Base-by-base conservation (phyloP, 2,329 filamentous ascomycete genomes). In the Rhytidhysteron rufulum region DNA sequence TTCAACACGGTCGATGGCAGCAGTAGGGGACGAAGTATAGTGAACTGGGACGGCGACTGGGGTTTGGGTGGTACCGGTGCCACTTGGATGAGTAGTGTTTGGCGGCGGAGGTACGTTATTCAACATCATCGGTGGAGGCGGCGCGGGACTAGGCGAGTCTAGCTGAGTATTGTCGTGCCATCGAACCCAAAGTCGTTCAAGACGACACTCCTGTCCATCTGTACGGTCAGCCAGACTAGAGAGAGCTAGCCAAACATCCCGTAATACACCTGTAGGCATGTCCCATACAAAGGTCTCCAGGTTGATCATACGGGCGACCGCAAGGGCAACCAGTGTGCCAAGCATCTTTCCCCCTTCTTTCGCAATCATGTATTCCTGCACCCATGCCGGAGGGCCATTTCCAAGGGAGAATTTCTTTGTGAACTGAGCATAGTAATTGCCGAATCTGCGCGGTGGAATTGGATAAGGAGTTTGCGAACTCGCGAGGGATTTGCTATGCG, bases 341-440 rank as follows among this genome's bases (percentile, higher is more conserved):
- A 93, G 74, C 86, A 93, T 89, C 68, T 91, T 93, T 3, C 88
- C 88, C 41, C 83, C 82, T 59, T 91, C 86, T 64, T 89, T 90
- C 2, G 79, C 83, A 53, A 91, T 86, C 47, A 86, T 78, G 65
- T 93, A 91, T 57, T 91, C 86, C 40, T 83, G 78, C 5, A 90
- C 85, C 85, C 85, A 90, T 49, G 86, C 79, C 5, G 76, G 61
- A 0, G 86, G 87, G 0, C 87, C 86, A 62, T 93, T 90, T n/a
- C 86, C 86, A 5, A 93, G 74, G 3, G 85, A 88, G 66, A 93
- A 93, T 60, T 89, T 90, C 49, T 83, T 79, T 5, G 83, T 88
- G 60, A 83, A 89, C 50, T 83, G 80, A 17, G 86, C 85, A 62
- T 89, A 89, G 64, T 87, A 78, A 57, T 88, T 88, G 38, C 82